Evolutionary conservation across 306 rosid genomes (phyloP).

Genomic region (Inga oerstediana): DNA sequence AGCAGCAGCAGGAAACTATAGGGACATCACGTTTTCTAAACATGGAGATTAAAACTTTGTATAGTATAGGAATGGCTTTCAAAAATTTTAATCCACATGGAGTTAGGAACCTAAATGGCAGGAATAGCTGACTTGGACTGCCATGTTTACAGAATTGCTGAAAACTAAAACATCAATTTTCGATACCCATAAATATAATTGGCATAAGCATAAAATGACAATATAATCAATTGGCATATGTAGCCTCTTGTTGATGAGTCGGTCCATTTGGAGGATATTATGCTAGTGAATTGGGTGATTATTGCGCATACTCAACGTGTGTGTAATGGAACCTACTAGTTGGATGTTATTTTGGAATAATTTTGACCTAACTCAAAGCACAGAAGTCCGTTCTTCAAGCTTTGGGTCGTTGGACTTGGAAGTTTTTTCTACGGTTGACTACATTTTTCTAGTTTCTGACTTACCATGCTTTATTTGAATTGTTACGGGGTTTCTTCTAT

Average conservation of each 20-base stretch:
- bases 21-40: no score
- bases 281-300: not conserved
- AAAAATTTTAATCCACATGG: not conserved
- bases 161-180: no score
- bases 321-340: not conserved
- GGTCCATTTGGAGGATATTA: no score
- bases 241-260: no score
- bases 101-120: not conserved
- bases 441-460: not conserved
- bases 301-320: not conserved
- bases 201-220: not conserved
- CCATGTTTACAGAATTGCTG: not conserved
- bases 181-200: not conserved
- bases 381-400: not conserved
- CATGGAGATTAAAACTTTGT: not conserved
- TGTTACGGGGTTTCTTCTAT: not conserved
- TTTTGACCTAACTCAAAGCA: not conserved
- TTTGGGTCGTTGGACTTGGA: not conserved
- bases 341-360: not conserved
- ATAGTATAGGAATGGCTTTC: no score
- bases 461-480: not conserved
- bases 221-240: not conserved
- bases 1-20: no score
- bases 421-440: not conserved
- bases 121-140: not conserved